These are phyloP conservation scores for Polyporus tsugae DNA, from an alignment of 1,284 basidiomycete species.

Conservation along the genomic window DNA sequence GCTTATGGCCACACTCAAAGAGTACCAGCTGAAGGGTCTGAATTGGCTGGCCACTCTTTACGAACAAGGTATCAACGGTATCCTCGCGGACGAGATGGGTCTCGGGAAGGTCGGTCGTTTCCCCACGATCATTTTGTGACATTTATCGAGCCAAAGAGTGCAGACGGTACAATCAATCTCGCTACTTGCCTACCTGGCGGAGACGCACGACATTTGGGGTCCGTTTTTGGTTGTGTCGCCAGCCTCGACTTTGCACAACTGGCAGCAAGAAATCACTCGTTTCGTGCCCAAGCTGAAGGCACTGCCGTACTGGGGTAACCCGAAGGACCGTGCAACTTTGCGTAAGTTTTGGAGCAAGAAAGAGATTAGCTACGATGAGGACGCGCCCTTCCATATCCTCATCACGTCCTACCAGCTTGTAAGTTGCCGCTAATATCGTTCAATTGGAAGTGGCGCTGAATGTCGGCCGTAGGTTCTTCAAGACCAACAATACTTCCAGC, in stretches of 20 bases:
- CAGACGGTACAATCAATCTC: constrained; percentile 99
- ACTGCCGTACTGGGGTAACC: constrained; percentile 98
- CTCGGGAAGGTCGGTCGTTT: constrained; percentile 78
- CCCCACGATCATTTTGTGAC: neutral
- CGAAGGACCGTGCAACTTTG: constrained; percentile 94
- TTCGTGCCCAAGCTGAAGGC: constrained; percentile 97
- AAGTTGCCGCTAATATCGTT: constrained; percentile 37
- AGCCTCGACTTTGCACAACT: constrained; percentile 97
- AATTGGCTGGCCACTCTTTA: constrained; percentile 99
- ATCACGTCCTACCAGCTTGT: constrained; percentile 98
- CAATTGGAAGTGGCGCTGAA: neutral
- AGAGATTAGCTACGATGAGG: constrained; percentile 94
- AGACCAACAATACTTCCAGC: constrained; percentile 98
- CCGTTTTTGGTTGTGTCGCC: constrained; percentile 99
- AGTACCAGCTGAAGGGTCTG: constrained; percentile 98
- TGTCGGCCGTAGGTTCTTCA: constrained; percentile 77
- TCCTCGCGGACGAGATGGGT: constrained; percentile 99
- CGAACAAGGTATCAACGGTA: constrained; percentile 99
- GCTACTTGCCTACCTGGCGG: constrained; percentile 94
- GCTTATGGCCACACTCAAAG: constrained; percentile 97
- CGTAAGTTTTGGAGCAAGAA: constrained; percentile 99
- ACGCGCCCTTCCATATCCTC: constrained; percentile 96
- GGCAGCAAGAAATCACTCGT: constrained; percentile 98
- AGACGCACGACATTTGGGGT: constrained; percentile 99
- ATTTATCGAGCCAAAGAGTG: neutral